phyloP scores from a whole-genome alignment of 768 basidiomycete species.

The Rhizopogon vinicolor region DNA sequence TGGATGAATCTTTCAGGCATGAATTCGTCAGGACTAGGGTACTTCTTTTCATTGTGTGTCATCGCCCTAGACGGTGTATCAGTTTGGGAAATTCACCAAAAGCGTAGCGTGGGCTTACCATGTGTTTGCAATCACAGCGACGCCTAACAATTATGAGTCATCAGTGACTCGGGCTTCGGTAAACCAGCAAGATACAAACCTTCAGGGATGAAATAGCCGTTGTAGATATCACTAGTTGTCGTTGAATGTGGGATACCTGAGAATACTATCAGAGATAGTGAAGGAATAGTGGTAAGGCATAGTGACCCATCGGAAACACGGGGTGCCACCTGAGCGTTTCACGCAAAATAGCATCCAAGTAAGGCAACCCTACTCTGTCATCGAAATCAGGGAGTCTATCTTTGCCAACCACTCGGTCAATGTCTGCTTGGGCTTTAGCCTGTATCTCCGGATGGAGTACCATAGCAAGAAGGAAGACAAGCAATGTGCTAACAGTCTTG shows the following conservation, averaged over 20 bases:
- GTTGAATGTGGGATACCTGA: slow-evolving; percentile 8
- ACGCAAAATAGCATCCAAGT: slow-evolving; percentile 10
- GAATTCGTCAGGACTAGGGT: slow-evolving; percentile 30
- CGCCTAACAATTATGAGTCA: neutral
- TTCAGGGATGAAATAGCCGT: slow-evolving; percentile 34
- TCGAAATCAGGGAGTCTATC: slow-evolving; percentile 8
- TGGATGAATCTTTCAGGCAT: slow-evolving; percentile 31
- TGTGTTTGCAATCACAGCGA: no score
- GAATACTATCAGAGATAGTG: neutral
- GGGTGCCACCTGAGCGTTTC: slow-evolving; percentile 8
- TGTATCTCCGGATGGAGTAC: slow-evolving; percentile 11
- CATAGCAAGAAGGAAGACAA: slow-evolving; percentile 16
- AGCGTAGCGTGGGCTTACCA: no score
- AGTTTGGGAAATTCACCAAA: neutral
- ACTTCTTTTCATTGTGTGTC: slow-evolving; percentile 26
- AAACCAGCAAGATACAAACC: slow-evolving; percentile 6
- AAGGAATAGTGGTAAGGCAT: slow-evolving; percentile 8
- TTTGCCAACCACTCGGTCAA: slow-evolving; percentile 12
- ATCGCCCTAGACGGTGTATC: slow-evolving; percentile 22
- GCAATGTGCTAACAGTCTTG: slow-evolving; percentile 3
- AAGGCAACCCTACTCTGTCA: slow-evolving; percentile 9
- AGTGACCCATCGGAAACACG: slow-evolving; percentile 2
- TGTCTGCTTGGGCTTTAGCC: slow-evolving; percentile 12
- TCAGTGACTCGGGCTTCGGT: no score
- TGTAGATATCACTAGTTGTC: slow-evolving; percentile 5